Conservation (phyloP, 306 rosid species). For the Sicyos baderoa region DNA sequence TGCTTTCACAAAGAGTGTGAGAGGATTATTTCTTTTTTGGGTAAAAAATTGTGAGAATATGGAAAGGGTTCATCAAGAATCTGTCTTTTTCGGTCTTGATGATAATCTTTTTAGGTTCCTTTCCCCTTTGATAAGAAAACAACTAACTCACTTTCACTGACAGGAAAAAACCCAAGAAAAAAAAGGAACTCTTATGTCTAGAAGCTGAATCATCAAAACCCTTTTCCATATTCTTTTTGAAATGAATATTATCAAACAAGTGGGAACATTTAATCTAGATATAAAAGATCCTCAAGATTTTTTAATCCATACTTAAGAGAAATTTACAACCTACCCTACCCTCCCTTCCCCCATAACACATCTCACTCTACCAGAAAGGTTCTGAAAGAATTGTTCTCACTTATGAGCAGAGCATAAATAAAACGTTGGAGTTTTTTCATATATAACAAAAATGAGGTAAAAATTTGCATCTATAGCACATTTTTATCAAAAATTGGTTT, state of each 20-base stretch:
- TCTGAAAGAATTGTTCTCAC: too few species aligned
- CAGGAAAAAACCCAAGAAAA: background rate
- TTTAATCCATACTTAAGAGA: background rate
- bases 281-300: conserved; percentile 5
- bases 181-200: background rate
- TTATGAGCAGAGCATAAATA: too few species aligned
- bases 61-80: background rate
- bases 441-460: too few species aligned
- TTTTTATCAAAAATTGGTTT: too few species aligned
- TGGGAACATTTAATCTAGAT: conserved; percentile 10
- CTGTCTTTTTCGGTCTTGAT: conserved; percentile 1
- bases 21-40: background rate
- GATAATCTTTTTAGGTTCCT: background rate
- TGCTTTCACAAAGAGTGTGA: background rate
- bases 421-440: too few species aligned
- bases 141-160: background rate
- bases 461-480: too few species aligned
- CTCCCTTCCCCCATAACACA: background rate
- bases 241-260: conserved; percentile 17
- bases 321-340: too few species aligned
- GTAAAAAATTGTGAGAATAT: background rate
- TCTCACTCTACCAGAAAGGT: background rate
- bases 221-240: background rate
- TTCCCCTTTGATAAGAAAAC: conserved; percentile 13
- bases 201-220: conserved; percentile 10